Evolutionary conservation across 2,329 filamentous ascomycete species (phyloP).

Genomic region (Zymoseptoria passerinii): DNA sequence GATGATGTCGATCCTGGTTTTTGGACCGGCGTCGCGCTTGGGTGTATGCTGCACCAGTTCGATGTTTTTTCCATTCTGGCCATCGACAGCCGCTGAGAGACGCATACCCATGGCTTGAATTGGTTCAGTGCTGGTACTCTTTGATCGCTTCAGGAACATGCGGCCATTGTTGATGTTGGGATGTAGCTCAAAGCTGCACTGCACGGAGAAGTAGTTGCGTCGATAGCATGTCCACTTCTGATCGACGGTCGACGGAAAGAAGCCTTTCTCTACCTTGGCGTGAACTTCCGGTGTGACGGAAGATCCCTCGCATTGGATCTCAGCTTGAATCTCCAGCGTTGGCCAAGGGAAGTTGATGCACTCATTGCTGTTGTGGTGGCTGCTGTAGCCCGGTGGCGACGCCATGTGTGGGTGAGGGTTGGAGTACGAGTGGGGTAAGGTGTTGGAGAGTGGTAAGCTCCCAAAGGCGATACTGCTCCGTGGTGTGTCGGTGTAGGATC

Average conservation of each 20-base stretch:
- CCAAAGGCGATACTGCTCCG: slow-evolving; percentile 20
- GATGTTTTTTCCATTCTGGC: slow-evolving; percentile 64
- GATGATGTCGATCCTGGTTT: slow-evolving; percentile 62
- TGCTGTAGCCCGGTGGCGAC: slow-evolving; percentile 21
- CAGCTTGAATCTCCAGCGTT: slow-evolving; percentile 45
- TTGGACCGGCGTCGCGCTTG: slow-evolving; percentile 81
- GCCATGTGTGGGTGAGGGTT: slow-evolving; percentile 22
- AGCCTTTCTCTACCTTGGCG: slow-evolving; percentile 80
- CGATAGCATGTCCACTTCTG: slow-evolving; percentile 87
- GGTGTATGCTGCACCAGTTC: slow-evolving; percentile 86
- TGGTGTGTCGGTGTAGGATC: slow-evolving; percentile 27
- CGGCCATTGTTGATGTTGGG: slow-evolving; percentile 52
- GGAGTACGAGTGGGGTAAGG: slow-evolving; percentile 6
- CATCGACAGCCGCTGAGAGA: slow-evolving; percentile 75
- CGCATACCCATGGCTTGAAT: slow-evolving; percentile 73
- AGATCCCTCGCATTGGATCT: slow-evolving; percentile 53
- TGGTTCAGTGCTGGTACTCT: slow-evolving; percentile 37
- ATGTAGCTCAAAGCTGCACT: slow-evolving; percentile 65
- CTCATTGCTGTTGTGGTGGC: slow-evolving; percentile 16
- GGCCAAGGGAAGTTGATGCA: slow-evolving; percentile 39
- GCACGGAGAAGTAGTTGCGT: slow-evolving; percentile 82
- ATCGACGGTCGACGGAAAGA: slow-evolving; percentile 62
- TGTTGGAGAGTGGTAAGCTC: slow-evolving; percentile 20
- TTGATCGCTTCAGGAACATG: slow-evolving; percentile 48
- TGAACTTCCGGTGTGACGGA: slow-evolving; percentile 64